These are phyloP conservation scores for Cryptococcus sp. DNA, from an alignment of 1,284 basidiomycete genomes.

Conservation along the genomic window DNA sequence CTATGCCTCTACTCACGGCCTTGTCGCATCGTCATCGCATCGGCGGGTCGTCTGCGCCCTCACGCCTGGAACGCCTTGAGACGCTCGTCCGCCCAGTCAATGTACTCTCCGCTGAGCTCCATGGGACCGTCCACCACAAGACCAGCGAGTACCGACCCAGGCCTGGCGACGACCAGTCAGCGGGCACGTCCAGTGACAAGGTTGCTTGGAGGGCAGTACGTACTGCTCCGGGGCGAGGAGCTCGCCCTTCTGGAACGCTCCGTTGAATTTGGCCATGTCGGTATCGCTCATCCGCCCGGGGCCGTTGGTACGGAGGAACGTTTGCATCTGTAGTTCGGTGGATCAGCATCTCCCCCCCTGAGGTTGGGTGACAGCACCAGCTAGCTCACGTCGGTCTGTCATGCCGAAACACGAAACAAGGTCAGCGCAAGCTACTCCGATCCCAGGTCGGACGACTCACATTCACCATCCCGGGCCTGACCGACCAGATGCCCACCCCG, in stretches of 20 bases:
- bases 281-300: slow-evolving; percentile 43
- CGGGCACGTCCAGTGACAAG: not conserved
- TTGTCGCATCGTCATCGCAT: too few species aligned
- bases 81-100: slow-evolving; percentile 52
- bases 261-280: slow-evolving; percentile 51
- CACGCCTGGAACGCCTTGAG: slow-evolving; percentile 13
- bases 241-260: slow-evolving; percentile 50
- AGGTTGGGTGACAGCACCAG: too few species aligned
- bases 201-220: slow-evolving; percentile 9
- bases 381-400: slow-evolving; percentile 18
- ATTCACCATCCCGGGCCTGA: slow-evolving; percentile 56
- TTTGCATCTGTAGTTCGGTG: slow-evolving; percentile 48
- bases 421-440: not conserved
- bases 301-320: slow-evolving; percentile 40
- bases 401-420: too few species aligned
- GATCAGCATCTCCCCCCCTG: not conserved
- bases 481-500: slow-evolving; percentile 50
- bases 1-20: not conserved
- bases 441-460: slow-evolving; percentile 14
- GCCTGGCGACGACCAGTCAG: slow-evolving; percentile 22
- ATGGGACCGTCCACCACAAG: slow-evolving; percentile 47
- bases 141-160: slow-evolving; percentile 53
- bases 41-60: not conserved
- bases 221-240: slow-evolving; percentile 51
- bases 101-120: slow-evolving; percentile 51